These are phyloP conservation scores for Metschnikowia henanensis DNA, from an alignment of 805 yeast species.

Conservation along the genomic window DNA sequence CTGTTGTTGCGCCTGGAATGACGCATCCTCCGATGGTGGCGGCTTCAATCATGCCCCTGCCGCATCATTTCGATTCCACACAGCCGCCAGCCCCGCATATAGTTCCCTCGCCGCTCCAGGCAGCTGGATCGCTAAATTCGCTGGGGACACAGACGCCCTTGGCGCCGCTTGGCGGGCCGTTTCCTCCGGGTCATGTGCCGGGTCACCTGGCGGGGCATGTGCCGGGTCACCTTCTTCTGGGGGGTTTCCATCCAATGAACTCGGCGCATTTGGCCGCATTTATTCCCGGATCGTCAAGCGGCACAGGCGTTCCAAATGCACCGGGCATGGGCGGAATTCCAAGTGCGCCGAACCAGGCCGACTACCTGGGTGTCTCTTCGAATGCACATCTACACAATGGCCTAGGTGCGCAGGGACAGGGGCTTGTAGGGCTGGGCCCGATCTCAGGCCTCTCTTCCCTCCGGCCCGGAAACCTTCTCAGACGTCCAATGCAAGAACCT, in stretches of 20 bases:
- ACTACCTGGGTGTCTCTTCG: background rate
- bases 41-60: conserved; percentile 3
- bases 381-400: background rate
- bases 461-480: background rate
- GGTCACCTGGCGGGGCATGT: background rate
- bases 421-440: background rate
- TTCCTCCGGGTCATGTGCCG: background rate
- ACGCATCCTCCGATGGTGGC: conserved; percentile 1
- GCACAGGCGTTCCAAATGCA: background rate
- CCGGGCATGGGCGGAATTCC: background rate
- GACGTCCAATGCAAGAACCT: conserved; percentile 3
- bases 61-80: conserved; percentile 1
- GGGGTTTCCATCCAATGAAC: background rate
- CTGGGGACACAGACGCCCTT: conserved; percentile 8
- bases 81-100: conserved; percentile 4
- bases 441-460: conserved; percentile 2
- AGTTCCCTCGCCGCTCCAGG: conserved; percentile 3
- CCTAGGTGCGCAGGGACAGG: background rate
- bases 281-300: background rate
- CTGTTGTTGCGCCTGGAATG: conserved; percentile 4
- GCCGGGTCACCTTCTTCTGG: conserved; percentile 1
- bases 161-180: conserved; percentile 1
- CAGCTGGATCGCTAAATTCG: conserved; percentile 1
- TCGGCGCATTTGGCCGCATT: background rate
- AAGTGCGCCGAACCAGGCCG: background rate